Base-by-base conservation (phyloP, 176 grass and related monocot genomes). In the Thalia dealbata region DNA sequence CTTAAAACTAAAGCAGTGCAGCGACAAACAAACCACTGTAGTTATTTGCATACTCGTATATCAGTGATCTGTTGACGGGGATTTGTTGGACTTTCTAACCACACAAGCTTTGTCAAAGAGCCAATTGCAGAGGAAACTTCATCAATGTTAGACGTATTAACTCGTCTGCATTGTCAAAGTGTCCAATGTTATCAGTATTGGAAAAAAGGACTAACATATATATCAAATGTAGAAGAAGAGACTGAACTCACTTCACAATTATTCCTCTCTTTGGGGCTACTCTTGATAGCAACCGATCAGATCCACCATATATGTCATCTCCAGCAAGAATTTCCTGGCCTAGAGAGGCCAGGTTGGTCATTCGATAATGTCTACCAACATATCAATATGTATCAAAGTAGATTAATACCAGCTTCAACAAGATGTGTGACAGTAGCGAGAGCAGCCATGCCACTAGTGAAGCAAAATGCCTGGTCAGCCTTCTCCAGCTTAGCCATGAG, bases 51-150 rank as follows among this genome's bases (percentile, higher is more conserved):
- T 82, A 92, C 95, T 60, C 78, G 80, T 90, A 97, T 93, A 71
- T 92, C 85, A 79, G 90, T 92, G 77, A 97, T 92, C 63, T 97
- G 90, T 72, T 83, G 90, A 50, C 95, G 95, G 35, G 95, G 95
- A 72, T 97, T 97, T 50, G 95, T 97, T 58, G 95, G 95, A 78
- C 95, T 97, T 75, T 97, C 95, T 78, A 97, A 75, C 95, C 95
- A 97, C 41, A 97, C 90, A 66, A 91, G 79, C 72, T 71, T 97
- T 71, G 95, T 97, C 54, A 56, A 60, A 25, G 83, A 83, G 14
- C 87, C 85, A 75, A 92, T 76, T 84, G 90, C 83, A 75, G 82
- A 81, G 67, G 30, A 45, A n/a, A 88, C 87, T 50, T 92, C 87
- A 26, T 68, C 73, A 72, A 93, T 71, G 62, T 91, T 80, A 7